Conservation (phyloP, 164 flowering plant genomes). For the Magnolia sinica region DNA sequence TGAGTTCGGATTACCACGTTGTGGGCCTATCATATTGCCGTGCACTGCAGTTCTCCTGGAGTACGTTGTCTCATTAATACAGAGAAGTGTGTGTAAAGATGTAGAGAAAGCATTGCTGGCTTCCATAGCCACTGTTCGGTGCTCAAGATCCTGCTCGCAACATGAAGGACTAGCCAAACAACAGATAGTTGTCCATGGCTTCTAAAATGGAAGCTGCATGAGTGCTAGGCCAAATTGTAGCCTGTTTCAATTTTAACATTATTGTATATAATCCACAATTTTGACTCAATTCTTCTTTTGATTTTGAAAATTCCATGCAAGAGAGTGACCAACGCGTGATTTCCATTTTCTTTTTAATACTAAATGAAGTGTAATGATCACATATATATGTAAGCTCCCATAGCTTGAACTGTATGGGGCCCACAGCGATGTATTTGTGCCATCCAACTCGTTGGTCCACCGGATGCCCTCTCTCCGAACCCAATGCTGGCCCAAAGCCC, state of each 20-base stretch:
- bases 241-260: not conserved
- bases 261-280: too few relatives aligned
- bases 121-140: conserved; percentile 10
- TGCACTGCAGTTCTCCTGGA: conserved; percentile 24
- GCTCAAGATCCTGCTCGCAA: conserved; percentile 6
- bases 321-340: too few relatives aligned
- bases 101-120: conserved; percentile 20
- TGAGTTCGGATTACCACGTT: conserved; percentile 22
- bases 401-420: too few relatives aligned
- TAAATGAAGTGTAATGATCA: too few relatives aligned
- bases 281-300: too few relatives aligned
- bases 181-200: not conserved
- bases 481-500: too few relatives aligned
- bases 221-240: not conserved
- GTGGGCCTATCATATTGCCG: conserved; percentile 25
- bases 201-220: not conserved
- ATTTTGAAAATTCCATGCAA: too few relatives aligned
- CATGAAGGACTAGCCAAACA: not conserved
- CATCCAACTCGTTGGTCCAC: too few relatives aligned
- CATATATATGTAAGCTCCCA: too few relatives aligned
- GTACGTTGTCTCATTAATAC: conserved; percentile 12
- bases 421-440: too few relatives aligned
- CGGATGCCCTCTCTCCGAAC: too few relatives aligned
- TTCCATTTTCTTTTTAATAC: too few relatives aligned
- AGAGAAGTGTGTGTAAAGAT: not conserved